Conservation (phyloP, 306 rosid species). For the Inga laurina region DNA sequence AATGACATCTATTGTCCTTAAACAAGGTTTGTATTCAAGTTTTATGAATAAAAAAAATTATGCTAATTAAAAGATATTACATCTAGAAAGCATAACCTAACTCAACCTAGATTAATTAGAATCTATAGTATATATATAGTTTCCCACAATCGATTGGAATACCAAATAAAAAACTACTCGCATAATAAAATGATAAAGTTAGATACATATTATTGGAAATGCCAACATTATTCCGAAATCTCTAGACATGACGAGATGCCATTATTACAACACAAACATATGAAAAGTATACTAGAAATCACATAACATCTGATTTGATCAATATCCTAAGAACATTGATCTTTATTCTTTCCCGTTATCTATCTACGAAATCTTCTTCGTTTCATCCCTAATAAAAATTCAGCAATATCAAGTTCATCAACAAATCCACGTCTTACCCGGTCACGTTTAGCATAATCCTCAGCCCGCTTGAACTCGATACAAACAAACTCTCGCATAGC, state of each 20-base stretch:
- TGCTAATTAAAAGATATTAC: too few species aligned
- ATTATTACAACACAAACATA: background rate
- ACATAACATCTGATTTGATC: background rate
- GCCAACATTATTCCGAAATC: background rate
- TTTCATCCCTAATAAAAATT: background rate
- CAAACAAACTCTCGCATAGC: background rate
- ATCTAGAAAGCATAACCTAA: too few species aligned
- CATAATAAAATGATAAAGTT: too few species aligned
- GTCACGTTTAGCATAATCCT: background rate
- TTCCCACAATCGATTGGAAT: too few species aligned
- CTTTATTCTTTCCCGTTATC: background rate
- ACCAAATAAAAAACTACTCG: too few species aligned
- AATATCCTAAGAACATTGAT: background rate
- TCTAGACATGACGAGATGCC: background rate
- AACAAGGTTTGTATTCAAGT: too few species aligned
- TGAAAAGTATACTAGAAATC: background rate
- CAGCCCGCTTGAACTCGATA: background rate
- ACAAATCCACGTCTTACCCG: background rate
- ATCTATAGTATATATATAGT: too few species aligned
- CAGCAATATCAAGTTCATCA: background rate
- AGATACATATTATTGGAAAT: too few species aligned
- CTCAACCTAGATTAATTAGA: too few species aligned
- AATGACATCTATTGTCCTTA: too few species aligned
- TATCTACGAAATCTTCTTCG: background rate
- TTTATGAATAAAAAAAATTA: too few species aligned